Base-by-base conservation (phyloP, 1,139 yeast genomes). In the Taiozyma sp. region DNA sequence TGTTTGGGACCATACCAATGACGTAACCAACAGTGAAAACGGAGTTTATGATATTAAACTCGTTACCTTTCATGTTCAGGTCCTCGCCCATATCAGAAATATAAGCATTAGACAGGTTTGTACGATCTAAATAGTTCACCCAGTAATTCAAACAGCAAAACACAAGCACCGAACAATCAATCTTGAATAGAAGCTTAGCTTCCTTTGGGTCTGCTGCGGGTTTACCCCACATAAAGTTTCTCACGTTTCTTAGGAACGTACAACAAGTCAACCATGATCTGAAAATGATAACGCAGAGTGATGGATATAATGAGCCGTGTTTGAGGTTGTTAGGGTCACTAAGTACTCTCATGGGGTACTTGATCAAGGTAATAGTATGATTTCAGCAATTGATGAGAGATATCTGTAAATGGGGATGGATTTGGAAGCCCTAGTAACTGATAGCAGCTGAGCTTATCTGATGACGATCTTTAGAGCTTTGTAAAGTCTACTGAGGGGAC, bases 31-130 rank as follows among this genome's bases (percentile, higher is more conserved):
- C 77, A 12, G 80, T 79, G 64, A 81, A 83, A 47, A 79, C 74
- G 0, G 87, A 80, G 55, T 78, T 77, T 48, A 80, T 73, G 32
- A 75, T 56, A 56, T 80, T 81, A 52, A 70, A 69, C 56, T 76
- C 74, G 56, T 81, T 71, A 19, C 83, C 82, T n/a, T 65, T 58
- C 73, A 83, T 71, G 4, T 70, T 62, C 47, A 82, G 59, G 46
- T 76, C 83, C 49, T 79, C 79, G 57, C 76, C 74, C 81, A 83
- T 76, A 5, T 87, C 87, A 3, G 81, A 74, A 24, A 82, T 84
- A 61, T 81, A 83, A 2, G 87, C 87, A 57, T 79, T 79, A 38
- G 76, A 66, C 39, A 81, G 58, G 58, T 79, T 79, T 22, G 76
- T 65, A 51, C 79, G 64, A 59, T 79, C 82, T 34, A 78, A 64